Percentiles rank a stretch among this genome's conserved stretches.
phyloP scores from a whole-genome alignment of 257 asterid genomes.

The Scutellaria minor region DNA sequence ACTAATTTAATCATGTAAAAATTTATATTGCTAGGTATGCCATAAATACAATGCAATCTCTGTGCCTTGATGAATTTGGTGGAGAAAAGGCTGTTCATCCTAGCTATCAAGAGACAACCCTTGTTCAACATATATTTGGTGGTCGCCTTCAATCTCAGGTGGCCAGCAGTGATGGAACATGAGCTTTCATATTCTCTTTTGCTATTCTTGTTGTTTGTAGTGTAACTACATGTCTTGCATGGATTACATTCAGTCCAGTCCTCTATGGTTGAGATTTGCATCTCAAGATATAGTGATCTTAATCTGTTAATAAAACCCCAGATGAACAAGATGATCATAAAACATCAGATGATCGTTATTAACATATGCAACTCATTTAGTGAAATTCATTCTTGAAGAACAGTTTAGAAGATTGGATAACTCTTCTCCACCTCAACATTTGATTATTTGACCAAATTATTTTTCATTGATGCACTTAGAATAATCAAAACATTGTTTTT shows the following conservation, averaged over 20 bases:
- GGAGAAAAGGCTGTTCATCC: constrained; percentile 87
- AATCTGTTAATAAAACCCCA: neutral
- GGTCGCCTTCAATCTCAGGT: constrained; percentile 95
- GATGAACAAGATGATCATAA: constrained; percentile 13
- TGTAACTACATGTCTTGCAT: neutral
- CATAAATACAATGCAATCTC: constrained; percentile 89
- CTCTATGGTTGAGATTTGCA: neutral
- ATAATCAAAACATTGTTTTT: neutral
- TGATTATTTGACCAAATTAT: constrained; percentile 8
- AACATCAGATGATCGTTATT: constrained; percentile 16
- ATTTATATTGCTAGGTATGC: constrained; percentile 66
- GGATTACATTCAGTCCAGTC: neutral
- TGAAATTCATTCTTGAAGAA: neutral
- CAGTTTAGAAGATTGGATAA: neutral
- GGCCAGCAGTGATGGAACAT: constrained; percentile 29
- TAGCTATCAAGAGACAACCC: constrained; percentile 77
- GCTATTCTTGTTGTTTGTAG: neutral
- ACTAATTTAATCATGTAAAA: constrained; percentile 22
- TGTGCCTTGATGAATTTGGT: constrained; percentile 86
- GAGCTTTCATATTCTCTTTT: constrained; percentile 1
- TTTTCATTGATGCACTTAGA: constrained; percentile 18
- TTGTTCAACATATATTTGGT: constrained; percentile 94
- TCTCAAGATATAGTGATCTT: neutral
- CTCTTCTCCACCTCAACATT: neutral
- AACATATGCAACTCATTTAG: neutral